A percentile compares a stretch with the other conserved stretches of the same genome.
Evolutionary conservation across 2,329 filamentous ascomycete genomes (phyloP).

Genomic region (Cordyceps militaris): DNA sequence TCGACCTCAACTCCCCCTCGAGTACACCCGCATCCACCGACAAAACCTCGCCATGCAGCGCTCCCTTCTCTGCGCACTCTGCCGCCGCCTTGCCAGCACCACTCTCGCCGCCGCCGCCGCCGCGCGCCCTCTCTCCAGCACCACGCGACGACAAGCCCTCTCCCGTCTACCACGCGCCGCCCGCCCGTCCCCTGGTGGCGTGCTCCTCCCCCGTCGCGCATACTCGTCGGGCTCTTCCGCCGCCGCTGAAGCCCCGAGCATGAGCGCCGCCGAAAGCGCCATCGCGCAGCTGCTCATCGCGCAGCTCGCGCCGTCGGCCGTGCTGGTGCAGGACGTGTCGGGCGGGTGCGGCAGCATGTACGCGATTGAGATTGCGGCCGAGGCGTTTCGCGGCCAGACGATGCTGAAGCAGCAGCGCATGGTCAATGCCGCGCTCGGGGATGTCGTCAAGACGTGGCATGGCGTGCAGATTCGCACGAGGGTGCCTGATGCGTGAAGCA

Average conservation of each 20-base stretch:
- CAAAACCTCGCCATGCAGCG: not conserved
- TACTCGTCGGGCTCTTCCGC: not conserved
- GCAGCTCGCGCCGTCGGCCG: conserved; percentile 41
- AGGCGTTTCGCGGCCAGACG: conserved; percentile 60
- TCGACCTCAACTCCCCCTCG: not conserved
- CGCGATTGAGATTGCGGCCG: conserved; percentile 68
- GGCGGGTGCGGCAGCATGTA: conserved; percentile 87
- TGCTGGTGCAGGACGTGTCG: conserved; percentile 70
- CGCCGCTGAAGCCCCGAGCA: conserved; percentile 16
- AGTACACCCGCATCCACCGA: not conserved
- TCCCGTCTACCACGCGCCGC: not conserved
- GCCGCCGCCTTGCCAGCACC: not conserved
- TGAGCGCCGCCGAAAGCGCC: conserved; percentile 46
- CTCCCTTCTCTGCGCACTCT: not conserved
- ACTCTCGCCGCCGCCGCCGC: not conserved
- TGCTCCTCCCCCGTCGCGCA: not conserved
- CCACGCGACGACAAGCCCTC: not conserved
- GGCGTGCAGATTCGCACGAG: conserved; percentile 73
- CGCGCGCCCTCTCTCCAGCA: not conserved
- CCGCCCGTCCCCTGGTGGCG: not conserved
- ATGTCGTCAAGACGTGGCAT: conserved; percentile 75
- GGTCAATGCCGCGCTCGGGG: conserved; percentile 67
- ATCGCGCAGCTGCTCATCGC: conserved; percentile 48
- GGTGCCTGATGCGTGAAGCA: conserved; percentile 24
- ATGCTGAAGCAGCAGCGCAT: conserved; percentile 78